Base-by-base conservation (phyloP, 208 protist species). In the Crithidia expoeki region DNA sequence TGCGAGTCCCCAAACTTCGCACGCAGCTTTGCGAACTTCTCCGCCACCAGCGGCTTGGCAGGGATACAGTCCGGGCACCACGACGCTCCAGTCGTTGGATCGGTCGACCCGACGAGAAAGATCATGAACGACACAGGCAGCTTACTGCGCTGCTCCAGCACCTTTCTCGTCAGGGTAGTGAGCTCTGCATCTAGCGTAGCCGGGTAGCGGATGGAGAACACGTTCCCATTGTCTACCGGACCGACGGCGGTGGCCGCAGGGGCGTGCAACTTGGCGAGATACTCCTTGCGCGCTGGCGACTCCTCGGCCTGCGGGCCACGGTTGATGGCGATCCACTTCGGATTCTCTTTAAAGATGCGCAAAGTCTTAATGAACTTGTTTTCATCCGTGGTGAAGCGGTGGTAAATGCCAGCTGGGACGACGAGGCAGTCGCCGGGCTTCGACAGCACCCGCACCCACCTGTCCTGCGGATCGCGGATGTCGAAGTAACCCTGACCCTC, bases 401-500 rank as follows among this genome's bases (percentile, higher is more conserved):
- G 94, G 76, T 96, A 97, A 40, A 96, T 89, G 64, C 88, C 89
- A 12, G 85, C 77, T 0, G 88, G 88, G 19, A 96, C 23, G 32
- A 92, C 59, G 52, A 96, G 32, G 61, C 71, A 83, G 68, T 96
- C 89, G 19, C 89, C 89, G 2, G 82, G 56, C 36, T 66, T 84
- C 27, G 74, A 76, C 33, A 72, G 50, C 52, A 96, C 78, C 10
- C 89, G 87, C 16, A 94, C 69, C 92, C 89, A 95, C 46, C 73
- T 44, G 70, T 97, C 84, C 16, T 88, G 33, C 21, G 51, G 12
- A 64, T 90, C 68, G 53, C 92, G 86, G 4, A 97, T 72, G 76
- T 97, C 94, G 74, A 97, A 97, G 67, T 94, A 96, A 25, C 89
- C 90, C 7, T 61, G 63, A 9, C 94, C 94, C 4, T 76, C 85